Evolutionary conservation across 2,329 filamentous ascomycete genomes (phyloP).

Genomic region (Thelonectria discophora): DNA sequence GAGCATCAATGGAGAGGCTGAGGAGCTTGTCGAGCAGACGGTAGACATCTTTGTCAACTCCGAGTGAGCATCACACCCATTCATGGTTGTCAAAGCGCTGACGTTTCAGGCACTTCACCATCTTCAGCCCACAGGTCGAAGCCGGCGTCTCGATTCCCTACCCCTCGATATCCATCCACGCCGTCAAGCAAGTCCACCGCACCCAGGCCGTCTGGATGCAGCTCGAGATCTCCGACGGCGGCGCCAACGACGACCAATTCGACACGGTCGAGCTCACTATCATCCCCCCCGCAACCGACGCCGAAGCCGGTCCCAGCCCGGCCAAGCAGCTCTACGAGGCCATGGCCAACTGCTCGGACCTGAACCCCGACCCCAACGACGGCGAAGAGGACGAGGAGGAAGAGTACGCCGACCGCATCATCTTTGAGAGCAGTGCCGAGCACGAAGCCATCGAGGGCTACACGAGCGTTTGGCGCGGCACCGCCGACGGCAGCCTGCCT

Average conservation of each 20-base stretch:
- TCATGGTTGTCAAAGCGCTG: neutral
- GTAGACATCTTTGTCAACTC: slow-evolving; percentile 69
- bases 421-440: slow-evolving; percentile 63
- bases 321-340: slow-evolving; percentile 68
- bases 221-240: slow-evolving; percentile 69
- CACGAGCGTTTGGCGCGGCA: slow-evolving; percentile 62
- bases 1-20: slow-evolving; percentile 44
- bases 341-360: slow-evolving; percentile 77
- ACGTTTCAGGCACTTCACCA: slow-evolving; percentile 56
- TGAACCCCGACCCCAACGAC: slow-evolving; percentile 75
- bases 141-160: slow-evolving; percentile 76
- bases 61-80: slow-evolving; percentile 53
- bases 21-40: slow-evolving; percentile 54
- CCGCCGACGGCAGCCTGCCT: slow-evolving; percentile 62
- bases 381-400: slow-evolving; percentile 67
- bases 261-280: slow-evolving; percentile 74
- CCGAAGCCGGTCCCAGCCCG: slow-evolving; percentile 35
- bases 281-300: slow-evolving; percentile 55
- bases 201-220: slow-evolving; percentile 71
- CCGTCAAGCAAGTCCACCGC: slow-evolving; percentile 67
- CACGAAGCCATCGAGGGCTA: slow-evolving; percentile 65
- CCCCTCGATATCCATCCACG: slow-evolving; percentile 78
- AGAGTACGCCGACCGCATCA: slow-evolving; percentile 62
- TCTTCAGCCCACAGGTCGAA: slow-evolving; percentile 68
- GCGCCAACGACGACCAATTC: slow-evolving; percentile 69